Conservation (phyloP, 2,329 filamentous ascomycete species). For the Colletotrichum eleusines region DNA sequence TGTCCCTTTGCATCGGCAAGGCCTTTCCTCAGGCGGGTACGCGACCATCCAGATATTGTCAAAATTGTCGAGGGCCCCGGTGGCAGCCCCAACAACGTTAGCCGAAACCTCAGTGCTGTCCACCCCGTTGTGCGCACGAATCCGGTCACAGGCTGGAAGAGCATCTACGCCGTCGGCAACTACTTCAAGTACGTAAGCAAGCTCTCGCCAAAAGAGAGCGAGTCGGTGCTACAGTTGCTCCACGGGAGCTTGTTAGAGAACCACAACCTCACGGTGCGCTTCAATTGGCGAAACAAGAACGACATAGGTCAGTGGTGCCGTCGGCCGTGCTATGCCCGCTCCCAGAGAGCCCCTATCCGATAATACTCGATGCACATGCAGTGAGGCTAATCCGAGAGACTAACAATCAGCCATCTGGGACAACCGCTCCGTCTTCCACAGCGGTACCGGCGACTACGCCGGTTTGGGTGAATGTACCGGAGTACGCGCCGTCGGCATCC, state of each 20-base stretch:
- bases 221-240: constrained; percentile 55
- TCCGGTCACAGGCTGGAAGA: constrained; percentile 72
- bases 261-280: constrained; percentile 62
- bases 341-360: too few relatives aligned
- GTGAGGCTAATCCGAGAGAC: not conserved
- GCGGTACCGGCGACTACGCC: constrained; percentile 69
- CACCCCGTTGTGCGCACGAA: constrained; percentile 72
- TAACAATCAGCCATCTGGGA: constrained; percentile 68
- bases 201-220: constrained; percentile 56
- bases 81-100: constrained; percentile 59
- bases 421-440: constrained; percentile 69
- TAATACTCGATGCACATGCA: not conserved
- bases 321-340: too few relatives aligned
- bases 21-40: too few relatives aligned
- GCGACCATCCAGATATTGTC: too few relatives aligned
- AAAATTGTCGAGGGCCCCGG: too few relatives aligned
- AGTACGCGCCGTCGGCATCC: constrained; percentile 66
- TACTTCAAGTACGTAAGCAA: constrained; percentile 59
- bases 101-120: constrained; percentile 58
- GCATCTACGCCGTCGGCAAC: constrained; percentile 56
- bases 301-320: constrained; percentile 51
- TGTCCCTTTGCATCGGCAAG: too few relatives aligned
- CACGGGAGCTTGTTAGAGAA: constrained; percentile 59
- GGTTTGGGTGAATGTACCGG: constrained; percentile 63
- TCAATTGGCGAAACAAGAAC: constrained; percentile 59